Evolutionary conservation across 441 rosid genomes (phyloP).

Genomic region (Populus hybrid): DNA sequence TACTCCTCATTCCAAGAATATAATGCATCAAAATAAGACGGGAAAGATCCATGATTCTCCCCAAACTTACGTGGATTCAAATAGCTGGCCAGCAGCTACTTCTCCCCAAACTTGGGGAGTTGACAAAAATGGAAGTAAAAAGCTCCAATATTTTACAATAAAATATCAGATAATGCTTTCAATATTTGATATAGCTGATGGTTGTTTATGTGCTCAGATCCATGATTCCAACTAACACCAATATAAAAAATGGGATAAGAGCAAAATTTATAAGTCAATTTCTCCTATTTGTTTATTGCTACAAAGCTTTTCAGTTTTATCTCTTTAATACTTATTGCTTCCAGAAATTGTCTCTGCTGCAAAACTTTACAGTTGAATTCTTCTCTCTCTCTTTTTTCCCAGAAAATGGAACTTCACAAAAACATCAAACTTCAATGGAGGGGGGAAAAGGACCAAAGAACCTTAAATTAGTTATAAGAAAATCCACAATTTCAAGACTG

Average conservation of each 20-base stretch:
- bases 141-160: not conserved
- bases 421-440: not conserved
- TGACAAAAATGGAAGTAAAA: not conserved
- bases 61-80: not conserved
- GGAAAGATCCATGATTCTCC: not conserved
- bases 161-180: not conserved
- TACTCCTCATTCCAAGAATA: not conserved
- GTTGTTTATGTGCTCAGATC: not conserved
- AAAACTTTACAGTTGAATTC: not conserved
- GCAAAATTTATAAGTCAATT: not conserved
- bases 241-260: constrained; percentile 1
- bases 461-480: not conserved
- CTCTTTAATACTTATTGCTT: not conserved
- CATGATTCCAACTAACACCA: not conserved
- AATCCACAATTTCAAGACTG: not conserved
- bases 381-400: not conserved
- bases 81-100: not conserved
- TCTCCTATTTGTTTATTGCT: not conserved
- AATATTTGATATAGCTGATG: not conserved
- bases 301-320: not conserved
- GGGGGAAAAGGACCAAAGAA: not conserved
- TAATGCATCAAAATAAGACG: not conserved
- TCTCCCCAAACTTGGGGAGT: not conserved
- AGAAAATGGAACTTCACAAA: constrained; percentile 1
- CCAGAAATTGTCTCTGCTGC: not conserved